phyloP scores from a whole-genome alignment of 1,139 yeast genomes.

The Taphrina deformans region DNA sequence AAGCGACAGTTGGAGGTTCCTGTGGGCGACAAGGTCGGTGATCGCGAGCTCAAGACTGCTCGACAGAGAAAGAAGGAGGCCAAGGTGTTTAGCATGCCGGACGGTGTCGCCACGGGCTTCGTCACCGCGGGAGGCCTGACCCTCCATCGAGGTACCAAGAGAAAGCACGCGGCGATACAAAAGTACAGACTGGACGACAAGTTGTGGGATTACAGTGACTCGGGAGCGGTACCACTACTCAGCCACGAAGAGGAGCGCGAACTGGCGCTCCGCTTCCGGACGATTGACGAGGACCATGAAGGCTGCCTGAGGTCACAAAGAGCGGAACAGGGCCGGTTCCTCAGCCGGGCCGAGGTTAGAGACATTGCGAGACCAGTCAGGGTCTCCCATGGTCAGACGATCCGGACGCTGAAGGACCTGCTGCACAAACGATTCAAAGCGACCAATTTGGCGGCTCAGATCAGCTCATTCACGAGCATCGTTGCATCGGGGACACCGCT shows the following conservation, averaged over 20 bases:
- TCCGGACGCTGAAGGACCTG: not conserved
- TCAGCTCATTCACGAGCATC: not conserved
- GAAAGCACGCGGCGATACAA: constrained; percentile 20
- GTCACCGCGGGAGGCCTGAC: constrained; percentile 49
- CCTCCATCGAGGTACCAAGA: constrained; percentile 1
- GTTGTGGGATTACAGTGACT: constrained; percentile 3
- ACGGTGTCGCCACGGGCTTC: constrained; percentile 71
- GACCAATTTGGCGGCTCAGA: not conserved
- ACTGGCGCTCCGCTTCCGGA: constrained; percentile 17
- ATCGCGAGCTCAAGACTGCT: constrained; percentile 34
- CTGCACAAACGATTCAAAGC: constrained; percentile 9
- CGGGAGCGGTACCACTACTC: constrained; percentile 7
- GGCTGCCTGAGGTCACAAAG: not conserved
- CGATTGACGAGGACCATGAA: constrained; percentile 15
- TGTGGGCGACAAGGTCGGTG: constrained; percentile 40
- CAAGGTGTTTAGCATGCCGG: constrained; percentile 73
- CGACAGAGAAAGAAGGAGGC: constrained; percentile 40
- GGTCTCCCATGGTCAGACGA: not conserved
- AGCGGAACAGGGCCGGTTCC: not conserved
- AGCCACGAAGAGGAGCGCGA: constrained; percentile 19
- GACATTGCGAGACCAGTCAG: not conserved
- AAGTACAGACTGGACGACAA: not conserved
- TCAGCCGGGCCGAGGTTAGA: not conserved
- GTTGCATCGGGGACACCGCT: not conserved
- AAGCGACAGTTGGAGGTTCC: constrained; percentile 65